phyloP scores from a whole-genome alignment of 2,329 filamentous ascomycete genomes.

The Penicillium sp. region DNA sequence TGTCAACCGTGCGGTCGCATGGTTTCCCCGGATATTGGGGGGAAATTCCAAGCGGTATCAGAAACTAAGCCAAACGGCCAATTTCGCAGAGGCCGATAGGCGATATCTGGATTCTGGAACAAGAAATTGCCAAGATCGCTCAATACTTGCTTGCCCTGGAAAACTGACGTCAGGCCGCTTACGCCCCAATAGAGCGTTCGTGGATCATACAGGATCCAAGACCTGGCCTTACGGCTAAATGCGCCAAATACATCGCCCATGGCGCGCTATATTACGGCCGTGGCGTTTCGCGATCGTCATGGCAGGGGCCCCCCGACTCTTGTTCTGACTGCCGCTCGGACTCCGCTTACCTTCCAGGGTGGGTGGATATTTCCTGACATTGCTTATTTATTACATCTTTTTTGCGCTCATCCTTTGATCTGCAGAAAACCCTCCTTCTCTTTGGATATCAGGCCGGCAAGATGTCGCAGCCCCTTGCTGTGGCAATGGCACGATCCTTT shows the following conservation, averaged over 20 bases:
- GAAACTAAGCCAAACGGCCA: not conserved
- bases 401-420: conserved; percentile 2
- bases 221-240: conserved; percentile 8
- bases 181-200: not conserved
- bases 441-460: not conserved
- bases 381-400: not conserved
- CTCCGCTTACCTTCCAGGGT: conserved; percentile 9
- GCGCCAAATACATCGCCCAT: conserved; percentile 4
- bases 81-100: not conserved
- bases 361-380: not conserved
- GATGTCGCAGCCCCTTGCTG: conserved; percentile 8
- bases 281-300: conserved; percentile 26
- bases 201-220: conserved; percentile 12
- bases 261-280: conserved; percentile 18
- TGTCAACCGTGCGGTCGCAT: conserved; percentile 17
- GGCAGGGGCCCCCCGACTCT: conserved; percentile 17
- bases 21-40: conserved; percentile 12
- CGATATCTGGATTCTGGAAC: not conserved
- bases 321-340: conserved; percentile 18
- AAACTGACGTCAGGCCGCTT: conserved; percentile 22
- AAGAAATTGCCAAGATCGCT: not conserved
- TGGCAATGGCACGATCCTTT: conserved; percentile 1
- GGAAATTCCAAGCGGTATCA: not conserved
- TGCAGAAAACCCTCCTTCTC: not conserved
- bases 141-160: not conserved